Evolutionary conservation across 75 land plant genomes (phyloP).

Genomic region (Selaginella moellendorffii): DNA sequence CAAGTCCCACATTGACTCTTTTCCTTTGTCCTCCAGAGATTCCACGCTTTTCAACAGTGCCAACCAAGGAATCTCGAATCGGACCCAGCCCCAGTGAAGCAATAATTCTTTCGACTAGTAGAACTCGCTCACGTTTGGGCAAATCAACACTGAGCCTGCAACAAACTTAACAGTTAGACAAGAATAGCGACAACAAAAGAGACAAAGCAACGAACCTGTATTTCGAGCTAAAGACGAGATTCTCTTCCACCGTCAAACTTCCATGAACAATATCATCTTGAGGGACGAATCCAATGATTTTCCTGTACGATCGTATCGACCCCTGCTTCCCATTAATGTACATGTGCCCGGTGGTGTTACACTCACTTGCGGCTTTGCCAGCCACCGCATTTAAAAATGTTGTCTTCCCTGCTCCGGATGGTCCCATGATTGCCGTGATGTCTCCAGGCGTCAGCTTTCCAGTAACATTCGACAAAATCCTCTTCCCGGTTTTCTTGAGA

Average conservation of each 20-base stretch:
- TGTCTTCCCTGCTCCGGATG: constrained; percentile 6
- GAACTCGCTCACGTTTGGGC: background rate
- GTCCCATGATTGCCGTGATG: constrained; percentile 5
- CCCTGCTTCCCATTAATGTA: background rate
- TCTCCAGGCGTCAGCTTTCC: background rate
- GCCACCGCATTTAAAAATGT: constrained; percentile 9
- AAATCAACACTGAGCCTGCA: background rate
- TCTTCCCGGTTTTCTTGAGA: constrained; percentile 4
- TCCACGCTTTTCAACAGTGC: constrained; percentile 4
- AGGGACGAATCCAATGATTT: constrained; percentile 4
- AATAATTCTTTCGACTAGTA: background rate
- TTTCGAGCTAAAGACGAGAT: background rate
- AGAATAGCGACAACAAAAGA: background rate
- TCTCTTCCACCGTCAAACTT: constrained; percentile 1
- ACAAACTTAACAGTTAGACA: background rate
- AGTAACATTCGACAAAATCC: background rate
- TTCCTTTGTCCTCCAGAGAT: constrained; percentile 3
- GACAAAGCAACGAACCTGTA: background rate
- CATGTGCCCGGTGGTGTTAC: background rate
- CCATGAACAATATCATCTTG: constrained; percentile 9
- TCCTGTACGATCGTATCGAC: background rate
- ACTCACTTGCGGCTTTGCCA: background rate
- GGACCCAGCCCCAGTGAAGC: background rate
- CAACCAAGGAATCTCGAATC: background rate
- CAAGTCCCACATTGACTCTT: constrained; percentile 2